A percentile compares a stretch with the other conserved stretches of the same genome.
Evolutionary conservation across 805 yeast species (phyloP).

Genomic region (Teunomyces tritomae): DNA sequence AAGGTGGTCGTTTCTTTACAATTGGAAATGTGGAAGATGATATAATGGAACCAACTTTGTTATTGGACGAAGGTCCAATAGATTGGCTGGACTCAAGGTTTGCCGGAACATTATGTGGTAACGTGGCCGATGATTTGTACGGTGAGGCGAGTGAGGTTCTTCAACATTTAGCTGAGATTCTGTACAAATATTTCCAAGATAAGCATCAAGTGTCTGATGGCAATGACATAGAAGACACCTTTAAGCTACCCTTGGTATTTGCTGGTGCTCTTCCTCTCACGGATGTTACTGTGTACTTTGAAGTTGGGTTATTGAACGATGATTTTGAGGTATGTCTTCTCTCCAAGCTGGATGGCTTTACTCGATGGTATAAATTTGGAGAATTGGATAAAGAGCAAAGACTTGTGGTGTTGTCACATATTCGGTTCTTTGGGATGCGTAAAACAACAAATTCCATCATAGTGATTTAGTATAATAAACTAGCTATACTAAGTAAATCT

Average conservation of each 20-base stretch:
- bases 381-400: conserved; percentile 18
- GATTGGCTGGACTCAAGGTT: conserved; percentile 6
- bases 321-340: conserved; percentile 14
- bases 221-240: background rate
- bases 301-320: conserved; percentile 20
- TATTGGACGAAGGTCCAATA: background rate
- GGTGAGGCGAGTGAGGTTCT: too few species aligned
- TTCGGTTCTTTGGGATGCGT: conserved; percentile 44
- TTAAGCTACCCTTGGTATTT: conserved; percentile 38
- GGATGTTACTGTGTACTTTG: conserved; percentile 41
- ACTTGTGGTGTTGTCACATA: conserved; percentile 36
- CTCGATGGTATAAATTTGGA: conserved; percentile 17
- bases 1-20: conserved; percentile 31
- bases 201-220: conserved; percentile 10
- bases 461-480: conserved; percentile 7
- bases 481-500: background rate
- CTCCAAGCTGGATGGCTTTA: conserved; percentile 14
- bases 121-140: conserved; percentile 11
- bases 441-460: conserved; percentile 26
- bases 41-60: conserved; percentile 8
- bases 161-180: conserved; percentile 15
- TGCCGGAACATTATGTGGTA: conserved; percentile 4
- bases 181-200: conserved; percentile 11
- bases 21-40: conserved; percentile 14
- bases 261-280: conserved; percentile 52